A percentile compares a stretch with the other conserved stretches of the same genome.
phyloP scores from a whole-genome alignment of 441 rosid genomes.

The Mallotus japonicus region DNA sequence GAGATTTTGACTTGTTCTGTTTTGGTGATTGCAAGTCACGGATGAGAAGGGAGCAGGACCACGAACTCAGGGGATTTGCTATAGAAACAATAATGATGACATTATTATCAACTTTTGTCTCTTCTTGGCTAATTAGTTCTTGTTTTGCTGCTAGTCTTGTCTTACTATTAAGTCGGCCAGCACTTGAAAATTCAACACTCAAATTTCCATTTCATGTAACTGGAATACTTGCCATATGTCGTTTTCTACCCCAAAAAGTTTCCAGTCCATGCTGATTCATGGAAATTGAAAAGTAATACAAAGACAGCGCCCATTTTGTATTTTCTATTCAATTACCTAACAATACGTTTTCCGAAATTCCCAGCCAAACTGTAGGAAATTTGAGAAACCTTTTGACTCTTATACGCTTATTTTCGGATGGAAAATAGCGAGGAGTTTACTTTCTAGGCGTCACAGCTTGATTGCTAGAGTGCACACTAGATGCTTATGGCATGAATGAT shows the following conservation, averaged over 20 bases:
- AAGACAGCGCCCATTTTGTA: background rate
- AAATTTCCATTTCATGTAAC: background rate
- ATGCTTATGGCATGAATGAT: background rate
- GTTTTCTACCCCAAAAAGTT: background rate
- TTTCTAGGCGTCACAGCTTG: background rate
- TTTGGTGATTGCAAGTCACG: conserved; percentile 15
- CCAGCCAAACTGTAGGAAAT: background rate
- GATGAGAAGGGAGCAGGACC: conserved; percentile 17
- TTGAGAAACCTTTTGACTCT: background rate
- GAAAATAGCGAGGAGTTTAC: too few species aligned
- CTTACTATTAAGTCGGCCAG: conserved; percentile 1
- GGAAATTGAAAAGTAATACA: background rate
- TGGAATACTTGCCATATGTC: background rate
- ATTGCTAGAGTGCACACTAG: background rate
- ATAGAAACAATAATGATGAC: conserved; percentile 6
- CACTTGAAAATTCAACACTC: background rate
- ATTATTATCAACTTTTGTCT: conserved; percentile 10
- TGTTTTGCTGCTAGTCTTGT: background rate
- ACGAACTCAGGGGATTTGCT: background rate
- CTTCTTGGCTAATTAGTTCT: background rate
- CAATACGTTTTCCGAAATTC: background rate
- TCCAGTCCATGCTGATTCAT: background rate
- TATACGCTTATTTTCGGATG: background rate
- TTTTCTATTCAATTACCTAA: background rate
- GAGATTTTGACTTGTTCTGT: background rate